Percentiles rank a stretch among this genome's conserved stretches.
phyloP scores from a whole-genome alignment of 2,329 filamentous ascomycete species.

The Penicillium sp. region DNA sequence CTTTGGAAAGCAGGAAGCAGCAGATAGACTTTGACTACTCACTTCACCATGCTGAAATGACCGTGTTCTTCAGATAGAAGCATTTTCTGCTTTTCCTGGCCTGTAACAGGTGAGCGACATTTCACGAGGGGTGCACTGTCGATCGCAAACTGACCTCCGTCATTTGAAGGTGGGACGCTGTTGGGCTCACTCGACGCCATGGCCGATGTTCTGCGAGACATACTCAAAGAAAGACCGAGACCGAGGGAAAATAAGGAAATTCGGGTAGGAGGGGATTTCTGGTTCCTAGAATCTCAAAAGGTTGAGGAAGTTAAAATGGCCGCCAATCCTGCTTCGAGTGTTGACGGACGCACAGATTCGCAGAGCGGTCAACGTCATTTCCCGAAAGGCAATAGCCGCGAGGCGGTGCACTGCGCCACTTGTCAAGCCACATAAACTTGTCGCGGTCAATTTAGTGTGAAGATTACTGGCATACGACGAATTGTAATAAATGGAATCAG shows the following conservation, averaged over 20 bases:
- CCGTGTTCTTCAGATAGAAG: constrained; percentile 49
- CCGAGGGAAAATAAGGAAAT: background rate
- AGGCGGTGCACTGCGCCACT: constrained; percentile 31
- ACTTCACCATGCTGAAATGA: constrained; percentile 54
- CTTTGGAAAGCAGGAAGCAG: constrained; percentile 29
- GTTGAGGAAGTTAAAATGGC: constrained; percentile 10
- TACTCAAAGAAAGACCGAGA: constrained; percentile 25
- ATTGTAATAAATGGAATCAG: background rate
- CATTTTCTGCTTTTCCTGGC: constrained; percentile 51
- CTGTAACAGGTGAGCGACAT: constrained; percentile 27
- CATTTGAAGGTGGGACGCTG: constrained; percentile 28
- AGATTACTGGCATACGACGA: background rate
- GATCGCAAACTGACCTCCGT: constrained; percentile 33
- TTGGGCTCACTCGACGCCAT: constrained; percentile 34
- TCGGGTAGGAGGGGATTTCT: background rate
- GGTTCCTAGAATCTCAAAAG: constrained; percentile 6
- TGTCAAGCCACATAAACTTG: constrained; percentile 21
- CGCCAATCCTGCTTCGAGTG: constrained; percentile 29
- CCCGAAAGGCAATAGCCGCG: constrained; percentile 16
- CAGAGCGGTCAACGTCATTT: constrained; percentile 39
- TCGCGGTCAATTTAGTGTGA: background rate
- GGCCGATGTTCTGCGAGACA: constrained; percentile 41
- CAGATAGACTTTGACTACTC: constrained; percentile 13
- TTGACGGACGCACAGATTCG: constrained; percentile 37
- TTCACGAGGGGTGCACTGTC: constrained; percentile 3